These are phyloP conservation scores for Clathrospora elynae DNA, from an alignment of 2,329 filamentous ascomycete species.

Conservation along the genomic window DNA sequence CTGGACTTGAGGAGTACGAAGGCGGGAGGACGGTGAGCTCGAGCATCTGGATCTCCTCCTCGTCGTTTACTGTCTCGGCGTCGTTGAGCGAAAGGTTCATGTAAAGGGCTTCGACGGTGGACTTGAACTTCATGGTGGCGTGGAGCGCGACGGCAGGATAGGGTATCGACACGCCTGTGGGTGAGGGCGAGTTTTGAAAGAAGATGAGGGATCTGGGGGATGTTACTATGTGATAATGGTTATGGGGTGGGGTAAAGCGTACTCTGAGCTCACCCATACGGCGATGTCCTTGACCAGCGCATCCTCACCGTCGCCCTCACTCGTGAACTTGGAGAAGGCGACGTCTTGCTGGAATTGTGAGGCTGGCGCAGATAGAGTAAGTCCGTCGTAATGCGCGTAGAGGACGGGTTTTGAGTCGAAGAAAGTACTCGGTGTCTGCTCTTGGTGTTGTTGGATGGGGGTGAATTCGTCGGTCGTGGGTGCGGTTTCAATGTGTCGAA, in stretches of 20 bases:
- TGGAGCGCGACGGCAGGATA: constrained; percentile 78
- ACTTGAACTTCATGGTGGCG: constrained; percentile 66
- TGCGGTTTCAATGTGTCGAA: constrained; percentile 60
- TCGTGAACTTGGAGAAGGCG: constrained; percentile 52
- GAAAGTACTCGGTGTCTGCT: constrained; percentile 74
- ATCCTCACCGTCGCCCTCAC: constrained; percentile 31
- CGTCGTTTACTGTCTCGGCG: constrained; percentile 60
- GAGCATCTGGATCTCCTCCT: constrained; percentile 67
- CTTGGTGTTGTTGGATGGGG: constrained; percentile 69
- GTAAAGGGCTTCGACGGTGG: constrained; percentile 41
- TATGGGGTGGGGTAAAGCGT: constrained; percentile 8
- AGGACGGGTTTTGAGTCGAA: constrained; percentile 73
- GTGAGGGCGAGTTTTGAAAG: constrained; percentile 61
- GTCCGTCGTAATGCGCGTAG: constrained; percentile 63
- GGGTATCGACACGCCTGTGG: constrained; percentile 69
- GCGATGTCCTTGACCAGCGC: constrained; percentile 48
- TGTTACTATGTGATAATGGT: constrained; percentile 2
- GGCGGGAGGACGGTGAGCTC: constrained; percentile 70
- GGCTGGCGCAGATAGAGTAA: constrained; percentile 63
- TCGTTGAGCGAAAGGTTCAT: constrained; percentile 55
- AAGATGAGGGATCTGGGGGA: constrained; percentile 61
- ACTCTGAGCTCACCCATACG: constrained; percentile 56
- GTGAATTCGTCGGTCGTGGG: constrained; percentile 66
- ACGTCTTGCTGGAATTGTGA: constrained; percentile 60
- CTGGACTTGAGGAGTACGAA: constrained; percentile 28